These are phyloP conservation scores for Leptographium procerum DNA, from an alignment of 2,329 filamentous ascomycete species.

Conservation along the genomic window DNA sequence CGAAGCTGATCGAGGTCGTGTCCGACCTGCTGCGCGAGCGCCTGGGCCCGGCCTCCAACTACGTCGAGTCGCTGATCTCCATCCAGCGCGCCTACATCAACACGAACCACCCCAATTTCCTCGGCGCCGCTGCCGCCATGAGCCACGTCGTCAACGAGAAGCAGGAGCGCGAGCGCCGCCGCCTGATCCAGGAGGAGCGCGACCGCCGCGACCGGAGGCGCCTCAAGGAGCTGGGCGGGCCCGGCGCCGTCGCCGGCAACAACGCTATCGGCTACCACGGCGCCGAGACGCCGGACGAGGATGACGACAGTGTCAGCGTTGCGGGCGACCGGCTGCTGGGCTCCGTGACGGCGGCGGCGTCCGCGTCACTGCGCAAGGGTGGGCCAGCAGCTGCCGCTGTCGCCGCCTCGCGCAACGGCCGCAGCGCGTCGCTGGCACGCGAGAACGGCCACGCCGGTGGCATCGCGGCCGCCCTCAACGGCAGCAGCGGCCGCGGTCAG, in stretches of 20 bases:
- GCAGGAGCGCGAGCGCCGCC: conserved; percentile 85
- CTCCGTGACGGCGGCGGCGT: conserved; percentile 9
- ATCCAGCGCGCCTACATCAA: conserved; percentile 99
- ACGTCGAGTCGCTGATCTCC: conserved; percentile 92
- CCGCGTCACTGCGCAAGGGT: background rate
- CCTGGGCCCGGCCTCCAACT: conserved; percentile 75
- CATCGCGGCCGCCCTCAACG: conserved; percentile 57
- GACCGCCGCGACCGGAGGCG: conserved; percentile 75
- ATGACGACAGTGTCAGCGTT: conserved; percentile 53
- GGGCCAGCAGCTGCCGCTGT: conserved; percentile 49
- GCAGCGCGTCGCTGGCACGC: conserved; percentile 72
- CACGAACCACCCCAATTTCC: conserved; percentile 97
- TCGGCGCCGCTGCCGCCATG: conserved; percentile 94
- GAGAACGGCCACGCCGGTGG: conserved; percentile 55
- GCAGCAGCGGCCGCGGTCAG: conserved; percentile 31
- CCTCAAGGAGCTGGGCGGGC: conserved; percentile 61
- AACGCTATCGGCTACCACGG: conserved; percentile 29
- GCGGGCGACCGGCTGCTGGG: conserved; percentile 29
- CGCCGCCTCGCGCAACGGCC: conserved; percentile 49
- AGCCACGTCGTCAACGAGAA: conserved; percentile 90
- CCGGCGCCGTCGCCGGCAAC: conserved; percentile 47
- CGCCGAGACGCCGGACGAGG: conserved; percentile 38
- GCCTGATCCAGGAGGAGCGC: conserved; percentile 67
- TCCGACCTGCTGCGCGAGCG: conserved; percentile 90
- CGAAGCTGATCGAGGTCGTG: conserved; percentile 94